Conservation (phyloP, 208 protist genomes). For the Trypanosoma congolense region DNA sequence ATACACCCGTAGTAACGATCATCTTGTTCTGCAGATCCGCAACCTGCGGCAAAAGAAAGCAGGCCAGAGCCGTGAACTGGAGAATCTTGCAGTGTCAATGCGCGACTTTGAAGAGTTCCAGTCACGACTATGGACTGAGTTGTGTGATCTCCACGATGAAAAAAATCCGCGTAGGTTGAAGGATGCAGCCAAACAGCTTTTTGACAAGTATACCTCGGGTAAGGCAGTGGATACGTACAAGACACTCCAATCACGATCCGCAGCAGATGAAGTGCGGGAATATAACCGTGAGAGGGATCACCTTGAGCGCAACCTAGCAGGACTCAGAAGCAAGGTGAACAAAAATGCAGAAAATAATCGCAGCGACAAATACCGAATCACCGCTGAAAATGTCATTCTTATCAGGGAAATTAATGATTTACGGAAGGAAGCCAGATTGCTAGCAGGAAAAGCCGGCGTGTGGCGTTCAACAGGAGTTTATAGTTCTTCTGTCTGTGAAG, state of each 20-base stretch:
- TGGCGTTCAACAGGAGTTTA: conserved; percentile 40
- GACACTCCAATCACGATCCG: conserved; percentile 56
- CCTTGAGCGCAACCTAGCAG: conserved; percentile 91
- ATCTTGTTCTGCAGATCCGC: conserved; percentile 90
- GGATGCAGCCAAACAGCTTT: conserved; percentile 89
- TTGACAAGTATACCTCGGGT: conserved; percentile 82
- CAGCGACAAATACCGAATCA: conserved; percentile 88
- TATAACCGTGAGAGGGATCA: conserved; percentile 94
- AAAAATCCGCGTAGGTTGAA: conserved; percentile 77
- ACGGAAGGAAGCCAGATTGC: conserved; percentile 90
- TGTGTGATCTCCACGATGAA: conserved; percentile 68
- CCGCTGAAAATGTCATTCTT: conserved; percentile 93
- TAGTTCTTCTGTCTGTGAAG: conserved; percentile 56
- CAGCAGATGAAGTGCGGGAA: conserved; percentile 90
- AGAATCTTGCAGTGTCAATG: conserved; percentile 60
- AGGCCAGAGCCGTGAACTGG: conserved; percentile 89
- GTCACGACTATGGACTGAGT: conserved; percentile 85
- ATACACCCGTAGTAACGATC: conserved; percentile 91
- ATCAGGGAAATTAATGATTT: conserved; percentile 96
- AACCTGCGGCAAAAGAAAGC: conserved; percentile 92
- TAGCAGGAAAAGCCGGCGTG: conserved; percentile 64
- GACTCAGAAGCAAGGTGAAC: conserved; percentile 90
- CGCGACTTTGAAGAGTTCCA: conserved; percentile 75
- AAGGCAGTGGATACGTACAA: conserved; percentile 29
- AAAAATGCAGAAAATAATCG: conserved; percentile 93